Evolutionary conservation across 2,329 filamentous ascomycete genomes (phyloP).

Genomic region (Botrytis galanthina): DNA sequence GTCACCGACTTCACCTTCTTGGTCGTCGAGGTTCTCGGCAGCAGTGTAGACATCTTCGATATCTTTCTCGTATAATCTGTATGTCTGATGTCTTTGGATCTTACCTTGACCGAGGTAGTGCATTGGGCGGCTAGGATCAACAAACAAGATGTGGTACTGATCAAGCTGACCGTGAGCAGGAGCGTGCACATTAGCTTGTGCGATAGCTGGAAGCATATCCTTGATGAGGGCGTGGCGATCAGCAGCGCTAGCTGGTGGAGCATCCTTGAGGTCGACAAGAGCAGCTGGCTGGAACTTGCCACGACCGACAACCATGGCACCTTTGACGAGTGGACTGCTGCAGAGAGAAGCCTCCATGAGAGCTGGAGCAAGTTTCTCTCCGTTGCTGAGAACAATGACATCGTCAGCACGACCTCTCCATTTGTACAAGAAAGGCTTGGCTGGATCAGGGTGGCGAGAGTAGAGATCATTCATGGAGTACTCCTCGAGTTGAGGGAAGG

Average conservation of each 20-base stretch:
- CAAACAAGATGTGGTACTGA: slow-evolving; percentile 37
- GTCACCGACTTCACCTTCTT: slow-evolving; percentile 3
- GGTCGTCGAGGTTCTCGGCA: slow-evolving; percentile 25
- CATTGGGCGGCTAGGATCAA: slow-evolving; percentile 38
- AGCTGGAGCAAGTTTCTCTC: slow-evolving; percentile 46
- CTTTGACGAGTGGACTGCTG: slow-evolving; percentile 38
- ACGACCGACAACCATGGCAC: slow-evolving; percentile 41
- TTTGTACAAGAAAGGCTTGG: slow-evolving; percentile 24
- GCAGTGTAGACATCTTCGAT: slow-evolving; percentile 39
- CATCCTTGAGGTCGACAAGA: slow-evolving; percentile 23
- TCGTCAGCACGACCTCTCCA: slow-evolving; percentile 26
- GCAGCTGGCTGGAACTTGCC: slow-evolving; percentile 23
- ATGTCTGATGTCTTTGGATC: slow-evolving; percentile 38
- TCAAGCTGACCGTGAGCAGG: slow-evolving; percentile 37
- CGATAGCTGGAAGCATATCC: slow-evolving; percentile 37
- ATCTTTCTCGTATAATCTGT: slow-evolving; percentile 37
- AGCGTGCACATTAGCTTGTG: slow-evolving; percentile 36
- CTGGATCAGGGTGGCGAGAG: slow-evolving; percentile 24
- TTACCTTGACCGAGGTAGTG: slow-evolving; percentile 41
- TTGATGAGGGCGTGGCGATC: slow-evolving; percentile 25
- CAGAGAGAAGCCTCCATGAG: slow-evolving; percentile 42
- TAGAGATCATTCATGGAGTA: slow-evolving; percentile 28
- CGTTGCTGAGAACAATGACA: slow-evolving; percentile 37
- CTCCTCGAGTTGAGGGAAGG: slow-evolving; percentile 26
- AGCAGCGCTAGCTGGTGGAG: slow-evolving; percentile 4